phyloP scores from a whole-genome alignment of 495 filamentous ascomycete species.

The Thozetella sp. region DNA sequence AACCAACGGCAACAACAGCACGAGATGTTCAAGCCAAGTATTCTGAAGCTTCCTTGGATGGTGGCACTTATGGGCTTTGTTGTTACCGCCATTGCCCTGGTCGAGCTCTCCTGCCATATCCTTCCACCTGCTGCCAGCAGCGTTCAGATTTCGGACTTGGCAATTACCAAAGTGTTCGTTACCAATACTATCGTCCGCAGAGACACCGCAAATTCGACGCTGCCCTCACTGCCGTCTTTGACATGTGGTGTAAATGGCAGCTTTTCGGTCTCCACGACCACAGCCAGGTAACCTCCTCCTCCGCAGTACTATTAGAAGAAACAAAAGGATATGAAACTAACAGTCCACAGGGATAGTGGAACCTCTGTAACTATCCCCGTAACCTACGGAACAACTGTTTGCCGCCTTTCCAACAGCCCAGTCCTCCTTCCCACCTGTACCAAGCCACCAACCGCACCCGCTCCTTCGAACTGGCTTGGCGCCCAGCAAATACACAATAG shows the following conservation, averaged over 20 bases:
- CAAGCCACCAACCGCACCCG: neutral
- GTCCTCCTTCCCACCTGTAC: neutral
- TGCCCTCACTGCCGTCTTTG: neutral
- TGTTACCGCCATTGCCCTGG: neutral
- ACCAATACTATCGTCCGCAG: neutral
- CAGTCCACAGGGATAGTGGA: neutral
- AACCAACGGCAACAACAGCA: neutral
- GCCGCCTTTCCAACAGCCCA: neutral
- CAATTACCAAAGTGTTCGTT: neutral
- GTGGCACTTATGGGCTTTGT: neutral
- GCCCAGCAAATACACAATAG: neutral
- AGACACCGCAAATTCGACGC: neutral
- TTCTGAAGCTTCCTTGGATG: neutral
- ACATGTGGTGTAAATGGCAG: neutral
- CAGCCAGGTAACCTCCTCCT: neutral
- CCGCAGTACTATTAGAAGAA: neutral
- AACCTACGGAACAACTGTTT: neutral
- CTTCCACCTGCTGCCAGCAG: neutral
- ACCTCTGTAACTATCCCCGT: neutral
- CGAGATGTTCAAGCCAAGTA: neutral
- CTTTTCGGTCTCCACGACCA: neutral
- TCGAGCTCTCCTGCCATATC: neutral
- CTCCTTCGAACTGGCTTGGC: neutral
- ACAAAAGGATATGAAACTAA: too few relatives aligned
- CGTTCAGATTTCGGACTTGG: neutral